These are phyloP conservation scores for Populus tomentosa DNA, from an alignment of 441 rosid genomes.

Conservation along the genomic window DNA sequence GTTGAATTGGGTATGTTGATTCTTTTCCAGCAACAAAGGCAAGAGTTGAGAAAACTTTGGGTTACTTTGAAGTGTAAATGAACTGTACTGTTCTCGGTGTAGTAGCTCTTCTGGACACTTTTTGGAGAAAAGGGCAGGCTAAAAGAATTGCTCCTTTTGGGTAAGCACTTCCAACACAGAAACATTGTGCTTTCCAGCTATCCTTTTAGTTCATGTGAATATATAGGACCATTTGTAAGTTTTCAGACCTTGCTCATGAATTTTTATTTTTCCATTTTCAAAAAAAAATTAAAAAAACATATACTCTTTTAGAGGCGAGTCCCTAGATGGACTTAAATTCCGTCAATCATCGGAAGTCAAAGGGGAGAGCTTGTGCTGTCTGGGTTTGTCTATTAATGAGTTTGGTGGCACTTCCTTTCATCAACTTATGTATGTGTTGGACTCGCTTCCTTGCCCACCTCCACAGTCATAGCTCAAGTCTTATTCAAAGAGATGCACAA, in stretches of 20 bases:
- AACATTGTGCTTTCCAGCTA: neutral
- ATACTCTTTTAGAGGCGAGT: neutral
- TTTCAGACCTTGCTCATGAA: neutral
- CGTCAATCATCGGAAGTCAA: neutral
- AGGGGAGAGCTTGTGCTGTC: neutral
- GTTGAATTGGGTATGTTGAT: slow-evolving; percentile 16
- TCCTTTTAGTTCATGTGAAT: neutral
- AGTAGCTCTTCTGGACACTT: neutral
- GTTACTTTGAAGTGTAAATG: slow-evolving; percentile 44
- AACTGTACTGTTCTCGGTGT: slow-evolving; percentile 9
- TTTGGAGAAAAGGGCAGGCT: neutral
- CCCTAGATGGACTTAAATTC: neutral
- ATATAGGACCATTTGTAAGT: neutral
- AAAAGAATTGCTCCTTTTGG: neutral
- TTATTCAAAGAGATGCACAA: neutral
- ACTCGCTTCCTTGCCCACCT: neutral
- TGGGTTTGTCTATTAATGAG: neutral
- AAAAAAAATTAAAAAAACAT: neutral
- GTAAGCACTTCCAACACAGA: slow-evolving; percentile 17
- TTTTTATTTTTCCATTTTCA: neutral
- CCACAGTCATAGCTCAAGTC: neutral
- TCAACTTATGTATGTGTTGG: neutral
- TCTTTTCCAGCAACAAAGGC: slow-evolving; percentile 47
- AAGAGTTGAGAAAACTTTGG: slow-evolving; percentile 36
- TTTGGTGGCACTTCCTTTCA: neutral